Evolutionary conservation across 1,284 basidiomycete species (phyloP), one percentile per base, ranked within the genome.

Genomic region (Coniferiporia weirii): DNA sequence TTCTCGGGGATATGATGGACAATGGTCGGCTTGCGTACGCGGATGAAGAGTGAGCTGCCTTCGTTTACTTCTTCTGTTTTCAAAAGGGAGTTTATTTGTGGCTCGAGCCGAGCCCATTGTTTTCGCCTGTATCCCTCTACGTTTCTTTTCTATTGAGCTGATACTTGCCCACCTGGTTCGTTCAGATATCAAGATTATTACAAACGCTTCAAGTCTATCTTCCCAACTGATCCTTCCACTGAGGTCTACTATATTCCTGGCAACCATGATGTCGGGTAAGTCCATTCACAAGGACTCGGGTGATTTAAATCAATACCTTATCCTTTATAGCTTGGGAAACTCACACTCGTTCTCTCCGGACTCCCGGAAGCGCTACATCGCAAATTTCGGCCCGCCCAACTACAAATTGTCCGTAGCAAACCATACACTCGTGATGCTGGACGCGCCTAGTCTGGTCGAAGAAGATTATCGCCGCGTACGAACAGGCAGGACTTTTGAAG

Each of bases 231-330:
- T 68, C 64, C 70, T 9, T 12, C 70, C 77, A 72, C 77, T 0
- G 74, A 79, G 0, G 76, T 80, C 32, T 82, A 86, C 71, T 87
- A 84, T 67, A 72, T 94, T n/a, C 88, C 91, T 1, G 93, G 93
- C 10, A 95, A 95, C 66, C 88, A 91, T 68, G 93, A 95, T 66
- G 78, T 95, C 48, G 89, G 87, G 81, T 89, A 63, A 60, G 78
- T 69, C 15, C 44, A 17, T 51, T 38, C 38, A 12, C 8, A 7
- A 10, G 3, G 9, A 15, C 38, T 22, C 35, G 38, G n/a, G 46
- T 54, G 12, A 43, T 35, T 43, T 50, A 38, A 54, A 52, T 36
- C 59, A 66, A 63, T 52, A n/a, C 43, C 19, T 53, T 46, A 5
- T 32, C 56, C 59, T 47, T 59, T 10, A 17, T 63, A 86, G 89